Base-by-base conservation (phyloP, 257 asterid genomes). In the Fraxinus anomala region DNA sequence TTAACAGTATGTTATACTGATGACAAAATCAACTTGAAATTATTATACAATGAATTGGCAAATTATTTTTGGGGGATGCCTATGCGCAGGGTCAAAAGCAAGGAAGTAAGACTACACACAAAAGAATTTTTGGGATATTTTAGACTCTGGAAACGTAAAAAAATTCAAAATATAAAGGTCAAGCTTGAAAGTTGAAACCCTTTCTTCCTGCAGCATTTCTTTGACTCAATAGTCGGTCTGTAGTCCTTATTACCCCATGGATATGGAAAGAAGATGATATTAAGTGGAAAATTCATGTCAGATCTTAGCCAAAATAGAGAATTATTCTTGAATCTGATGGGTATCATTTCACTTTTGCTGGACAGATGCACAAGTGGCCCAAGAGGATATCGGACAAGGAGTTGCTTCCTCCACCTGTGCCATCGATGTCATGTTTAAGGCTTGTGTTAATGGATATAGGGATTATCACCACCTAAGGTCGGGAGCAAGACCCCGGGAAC, bases 181-280 rank as follows among this genome's bases (percentile, higher is more conserved):
- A 23, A 61, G 31, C 68, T 61, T 33, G 26, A 73, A 67, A 67
- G 73, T 75, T 68, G 78, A 42, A 44, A 37, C 28, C 59, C 72
- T 77, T 68, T 66, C 67, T 56, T 73, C 59, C 68, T 74, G 42
- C 37, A 44, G 73, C 75, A 80, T 74, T 21, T 21, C 74, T 70
- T 17, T 67, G 3, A 56, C 30, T 44, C 17, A 24, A 36, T 16
- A 54, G 65, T 44, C 30, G 17, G 67, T 61, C 26, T 76, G 68
- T 71, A 61, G 40, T 56, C 71, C 82, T 73, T 59, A 72, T 44
- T 33, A 74, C 42, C 75, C 77, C 63, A 56, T 75, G 75, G 68
- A 61, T 31, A 49, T 69, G 44, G 17, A 75, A 68, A 59, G 54
- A 33, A 59, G 54, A 33, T 8, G 28, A 75, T 47, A 30, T 30